Evolutionary conservation across 352 stramenopile genomes (phyloP).

Genomic region (Pythium pyrilobum): DNA sequence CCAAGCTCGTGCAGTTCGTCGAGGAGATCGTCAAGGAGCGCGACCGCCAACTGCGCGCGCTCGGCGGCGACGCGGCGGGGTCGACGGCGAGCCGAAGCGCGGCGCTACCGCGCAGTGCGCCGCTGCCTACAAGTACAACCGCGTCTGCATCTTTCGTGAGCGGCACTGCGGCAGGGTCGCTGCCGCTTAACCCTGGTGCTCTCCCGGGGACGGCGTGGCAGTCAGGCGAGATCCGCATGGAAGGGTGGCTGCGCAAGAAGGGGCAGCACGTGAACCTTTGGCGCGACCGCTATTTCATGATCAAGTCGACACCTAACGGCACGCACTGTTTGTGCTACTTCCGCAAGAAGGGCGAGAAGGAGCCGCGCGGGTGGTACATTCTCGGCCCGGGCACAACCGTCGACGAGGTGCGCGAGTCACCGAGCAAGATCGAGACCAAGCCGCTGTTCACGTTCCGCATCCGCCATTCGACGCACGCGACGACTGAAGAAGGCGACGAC

Average conservation of each 20-base stretch:
- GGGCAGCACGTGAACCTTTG: constrained; percentile 83
- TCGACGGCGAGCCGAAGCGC: not conserved
- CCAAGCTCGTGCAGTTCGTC: constrained; percentile 65
- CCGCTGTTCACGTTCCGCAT: constrained; percentile 82
- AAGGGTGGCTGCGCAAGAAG: constrained; percentile 84
- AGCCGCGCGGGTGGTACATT: constrained; percentile 77
- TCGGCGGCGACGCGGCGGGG: too few relatives aligned
- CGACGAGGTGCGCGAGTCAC: constrained; percentile 79
- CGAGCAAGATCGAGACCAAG: constrained; percentile 86
- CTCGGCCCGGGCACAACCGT: constrained; percentile 74
- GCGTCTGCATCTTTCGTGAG: constrained; percentile 11
- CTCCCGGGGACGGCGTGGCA: constrained; percentile 10
- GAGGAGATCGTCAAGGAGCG: constrained; percentile 70
- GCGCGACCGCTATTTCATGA: constrained; percentile 86
- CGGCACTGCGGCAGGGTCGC: not conserved
- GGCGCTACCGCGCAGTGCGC: not conserved
- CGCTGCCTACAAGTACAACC: constrained; percentile 4
- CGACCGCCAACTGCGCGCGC: constrained; percentile 27
- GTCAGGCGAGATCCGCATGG: constrained; percentile 75
- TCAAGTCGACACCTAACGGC: constrained; percentile 72
- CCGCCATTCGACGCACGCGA: constrained; percentile 50
- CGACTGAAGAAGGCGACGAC: constrained; percentile 44
- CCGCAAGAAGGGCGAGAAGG: constrained; percentile 79
- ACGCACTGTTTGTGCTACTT: constrained; percentile 84
- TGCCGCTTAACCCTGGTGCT: not conserved